phyloP scores from a whole-genome alignment of 352 stramenopile species.

The Pythium periplocum region DNA sequence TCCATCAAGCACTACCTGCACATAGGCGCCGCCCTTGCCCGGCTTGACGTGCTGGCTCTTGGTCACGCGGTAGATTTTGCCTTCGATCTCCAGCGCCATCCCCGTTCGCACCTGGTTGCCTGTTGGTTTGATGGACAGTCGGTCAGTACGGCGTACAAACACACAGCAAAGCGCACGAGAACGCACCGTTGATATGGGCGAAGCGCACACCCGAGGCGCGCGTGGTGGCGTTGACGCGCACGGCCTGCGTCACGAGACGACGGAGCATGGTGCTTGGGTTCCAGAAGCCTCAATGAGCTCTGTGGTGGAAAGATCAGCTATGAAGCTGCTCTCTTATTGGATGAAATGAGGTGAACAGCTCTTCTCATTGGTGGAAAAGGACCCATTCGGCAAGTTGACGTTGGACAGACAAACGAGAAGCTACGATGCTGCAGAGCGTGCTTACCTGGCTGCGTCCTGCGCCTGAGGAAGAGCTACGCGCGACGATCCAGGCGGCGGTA shows the following conservation, averaged over 20 bases:
- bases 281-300: constrained; percentile 1
- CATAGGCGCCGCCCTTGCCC: constrained; percentile 78
- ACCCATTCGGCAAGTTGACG: not conserved
- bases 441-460: constrained; percentile 33
- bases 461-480: constrained; percentile 38
- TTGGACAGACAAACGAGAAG: constrained; percentile 1
- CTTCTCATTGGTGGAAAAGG: too few relatives aligned
- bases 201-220: constrained; percentile 37
- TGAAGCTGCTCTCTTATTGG: too few relatives aligned
- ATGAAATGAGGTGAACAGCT: too few relatives aligned
- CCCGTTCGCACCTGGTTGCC: constrained; percentile 79
- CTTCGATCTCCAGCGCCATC: constrained; percentile 81
- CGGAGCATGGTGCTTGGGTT: constrained; percentile 19
- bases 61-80: constrained; percentile 77
- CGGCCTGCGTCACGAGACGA: constrained; percentile 12
- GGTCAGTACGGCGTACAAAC: not conserved
- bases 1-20: constrained; percentile 33
- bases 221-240: constrained; percentile 7
- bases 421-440: constrained; percentile 18
- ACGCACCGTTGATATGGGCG: constrained; percentile 59
- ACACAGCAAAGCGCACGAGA: not conserved
- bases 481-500: constrained; percentile 47
- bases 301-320: constrained; percentile 6
- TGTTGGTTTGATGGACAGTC: constrained; percentile 10
- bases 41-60: constrained; percentile 86